Evolutionary conservation across 1,139 yeast genomes (phyloP).

Genomic region (Lodderomyces orthopsilosis): DNA sequence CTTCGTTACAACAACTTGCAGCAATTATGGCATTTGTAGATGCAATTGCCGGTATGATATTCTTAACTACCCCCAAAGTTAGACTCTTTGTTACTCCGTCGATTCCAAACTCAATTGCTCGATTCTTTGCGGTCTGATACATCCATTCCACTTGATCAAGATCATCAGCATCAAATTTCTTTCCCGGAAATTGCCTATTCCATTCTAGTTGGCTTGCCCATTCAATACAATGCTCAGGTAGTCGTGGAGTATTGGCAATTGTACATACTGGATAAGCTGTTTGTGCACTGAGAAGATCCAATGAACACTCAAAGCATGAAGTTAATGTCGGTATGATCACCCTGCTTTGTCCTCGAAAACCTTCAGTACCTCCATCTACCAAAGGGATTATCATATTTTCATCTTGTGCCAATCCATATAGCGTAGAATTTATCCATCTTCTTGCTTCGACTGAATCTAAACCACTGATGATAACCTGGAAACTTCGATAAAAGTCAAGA

Average conservation of each 20-base stretch:
- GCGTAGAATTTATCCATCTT: constrained; percentile 82
- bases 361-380: constrained; percentile 96
- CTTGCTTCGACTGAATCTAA: constrained; percentile 89
- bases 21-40: constrained; percentile 93
- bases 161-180: constrained; percentile 64
- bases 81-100: constrained; percentile 68
- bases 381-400: constrained; percentile 64
- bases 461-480: constrained; percentile 79
- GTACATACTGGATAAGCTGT: constrained; percentile 89
- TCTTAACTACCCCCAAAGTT: constrained; percentile 86
- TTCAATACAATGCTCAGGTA: constrained; percentile 93
- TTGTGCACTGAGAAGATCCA: constrained; percentile 69
- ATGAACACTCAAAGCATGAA: constrained; percentile 91
- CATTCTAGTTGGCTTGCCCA: constrained; percentile 84
- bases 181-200: constrained; percentile 50
- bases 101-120: constrained; percentile 69
- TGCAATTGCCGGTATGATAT: constrained; percentile 91
- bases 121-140: constrained; percentile 47
- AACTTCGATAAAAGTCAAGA: constrained; percentile 61
- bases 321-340: constrained; percentile 81
- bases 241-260: constrained; percentile 87
- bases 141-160: constrained; percentile 69
- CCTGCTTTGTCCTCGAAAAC: constrained; percentile 88
- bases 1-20: constrained; percentile 87
- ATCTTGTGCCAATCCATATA: constrained; percentile 58